Evolutionary conservation across 1,284 basidiomycete genomes (phyloP).

Genomic region (Ceratobasidium sp.): DNA sequence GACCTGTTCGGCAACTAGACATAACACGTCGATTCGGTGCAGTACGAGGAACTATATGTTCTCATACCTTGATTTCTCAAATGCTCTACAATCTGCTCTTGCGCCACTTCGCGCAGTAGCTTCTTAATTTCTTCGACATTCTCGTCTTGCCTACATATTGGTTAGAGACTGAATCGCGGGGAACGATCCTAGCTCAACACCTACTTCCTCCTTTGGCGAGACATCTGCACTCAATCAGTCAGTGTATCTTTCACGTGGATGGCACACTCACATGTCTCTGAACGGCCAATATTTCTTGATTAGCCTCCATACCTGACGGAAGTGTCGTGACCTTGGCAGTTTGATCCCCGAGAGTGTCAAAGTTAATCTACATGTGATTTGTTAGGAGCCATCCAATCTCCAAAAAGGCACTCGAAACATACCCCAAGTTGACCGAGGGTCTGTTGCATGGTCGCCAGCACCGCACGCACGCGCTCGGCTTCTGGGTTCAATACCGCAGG

Average conservation of each 20-base stretch:
- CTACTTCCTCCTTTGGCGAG: conserved; percentile 39
- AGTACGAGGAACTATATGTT: not conserved
- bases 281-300: conserved; percentile 41
- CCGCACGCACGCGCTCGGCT: conserved; percentile 31
- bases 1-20: conserved; percentile 39
- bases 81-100: conserved; percentile 50
- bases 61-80: conserved; percentile 40
- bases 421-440: conserved; percentile 27
- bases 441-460: conserved; percentile 31
- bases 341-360: conserved; percentile 40
- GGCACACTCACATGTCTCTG: conserved; percentile 25
- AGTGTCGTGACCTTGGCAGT: conserved; percentile 40
- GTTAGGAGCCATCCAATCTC: too few species aligned
- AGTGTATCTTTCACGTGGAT: not conserved
- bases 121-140: conserved; percentile 42
- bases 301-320: conserved; percentile 36
- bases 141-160: conserved; percentile 30
- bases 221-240: conserved; percentile 26
- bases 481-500: conserved; percentile 32
- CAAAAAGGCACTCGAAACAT: not conserved
- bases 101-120: conserved; percentile 45
- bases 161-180: not conserved
- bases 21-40: not conserved
- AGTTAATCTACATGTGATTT: conserved; percentile 15
- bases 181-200: not conserved